These are phyloP conservation scores for Rhodotorula paludigena DNA, from an alignment of 768 basidiomycete genomes.

Conservation along the genomic window DNA sequence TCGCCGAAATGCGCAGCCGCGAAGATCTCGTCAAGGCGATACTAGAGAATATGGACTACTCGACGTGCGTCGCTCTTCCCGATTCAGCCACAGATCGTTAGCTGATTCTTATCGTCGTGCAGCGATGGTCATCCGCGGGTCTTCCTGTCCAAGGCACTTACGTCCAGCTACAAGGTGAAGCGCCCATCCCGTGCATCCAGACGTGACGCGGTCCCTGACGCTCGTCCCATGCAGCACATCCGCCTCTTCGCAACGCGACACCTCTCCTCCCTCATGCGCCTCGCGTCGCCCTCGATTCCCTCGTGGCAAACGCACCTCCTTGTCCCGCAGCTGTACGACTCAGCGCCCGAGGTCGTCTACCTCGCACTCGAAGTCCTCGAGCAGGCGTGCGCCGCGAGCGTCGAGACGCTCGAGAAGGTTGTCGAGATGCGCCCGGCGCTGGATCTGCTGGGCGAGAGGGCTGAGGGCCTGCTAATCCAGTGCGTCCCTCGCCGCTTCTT, in stretches of 20 bases:
- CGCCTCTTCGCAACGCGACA: slow-evolving; percentile 82
- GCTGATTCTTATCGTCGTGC: slow-evolving; percentile 14
- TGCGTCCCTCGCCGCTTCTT: slow-evolving; percentile 50
- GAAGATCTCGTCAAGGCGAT: slow-evolving; percentile 89
- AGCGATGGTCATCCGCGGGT: slow-evolving; percentile 94
- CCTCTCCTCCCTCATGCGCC: slow-evolving; percentile 55
- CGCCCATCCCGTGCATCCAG: too few relatives aligned
- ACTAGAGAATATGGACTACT: slow-evolving; percentile 83
- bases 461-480: slow-evolving; percentile 81
- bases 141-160: slow-evolving; percentile 86
- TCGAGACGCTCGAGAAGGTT: slow-evolving; percentile 76
- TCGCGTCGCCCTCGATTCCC: slow-evolving; percentile 43
- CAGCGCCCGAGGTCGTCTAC: slow-evolving; percentile 80
- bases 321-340: slow-evolving; percentile 92
- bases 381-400: slow-evolving; percentile 78
- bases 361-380: slow-evolving; percentile 82
- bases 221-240: slow-evolving; percentile 58
- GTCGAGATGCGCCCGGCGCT: slow-evolving; percentile 92
- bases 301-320: slow-evolving; percentile 90
- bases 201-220: neutral
- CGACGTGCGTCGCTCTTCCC: slow-evolving; percentile 14
- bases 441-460: slow-evolving; percentile 83
- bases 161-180: slow-evolving; percentile 77
- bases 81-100: too few relatives aligned
- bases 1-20: slow-evolving; percentile 81